These are phyloP conservation scores for Glarea lozoyensis DNA, from an alignment of 495 filamentous ascomycete genomes.

Conservation along the genomic window DNA sequence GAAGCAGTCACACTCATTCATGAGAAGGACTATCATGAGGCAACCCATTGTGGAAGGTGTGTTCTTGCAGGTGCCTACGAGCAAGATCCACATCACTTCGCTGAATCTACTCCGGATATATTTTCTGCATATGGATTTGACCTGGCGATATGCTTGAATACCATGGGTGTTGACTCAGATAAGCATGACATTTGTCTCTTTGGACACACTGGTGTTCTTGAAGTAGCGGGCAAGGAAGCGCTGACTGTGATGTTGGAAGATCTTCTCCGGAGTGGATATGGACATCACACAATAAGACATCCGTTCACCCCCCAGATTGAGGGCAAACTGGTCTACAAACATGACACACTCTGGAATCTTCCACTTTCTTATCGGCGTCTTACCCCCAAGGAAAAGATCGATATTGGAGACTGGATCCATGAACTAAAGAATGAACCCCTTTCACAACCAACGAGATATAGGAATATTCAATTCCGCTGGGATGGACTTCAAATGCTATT, in stretches of 20 bases:
- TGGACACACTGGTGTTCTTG: conserved; percentile 8
- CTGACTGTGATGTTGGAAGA: conserved; percentile 12
- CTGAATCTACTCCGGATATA: conserved; percentile 5
- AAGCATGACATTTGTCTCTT: conserved; percentile 14
- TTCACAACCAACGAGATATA: conserved; percentile 3
- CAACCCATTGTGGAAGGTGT: conserved; percentile 7
- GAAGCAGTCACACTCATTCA: conserved; percentile 5
- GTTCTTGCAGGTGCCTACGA: conserved; percentile 9
- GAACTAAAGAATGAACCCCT: conserved; percentile 8
- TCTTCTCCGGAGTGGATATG: conserved; percentile 12
- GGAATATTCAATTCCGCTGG: conserved; percentile 4
- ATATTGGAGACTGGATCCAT: conserved; percentile 7
- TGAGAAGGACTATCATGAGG: conserved; percentile 9
- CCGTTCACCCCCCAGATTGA: conserved; percentile 4
- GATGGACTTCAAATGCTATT: conserved; percentile 7
- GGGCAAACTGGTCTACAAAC: background rate
- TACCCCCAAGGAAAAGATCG: conserved; percentile 8
- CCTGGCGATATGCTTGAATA: conserved; percentile 11
- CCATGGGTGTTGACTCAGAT: conserved; percentile 3
- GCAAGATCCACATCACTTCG: conserved; percentile 10
- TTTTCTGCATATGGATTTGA: conserved; percentile 12
- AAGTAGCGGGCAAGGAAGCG: conserved; percentile 3
- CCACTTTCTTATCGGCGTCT: conserved; percentile 9
- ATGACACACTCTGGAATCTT: conserved; percentile 11
- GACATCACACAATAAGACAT: conserved; percentile 12